A percentile compares a stretch with the other conserved stretches of the same genome.
phyloP scores from a whole-genome alignment of 106 monocot genomes.

The Cymbidium sinense region DNA sequence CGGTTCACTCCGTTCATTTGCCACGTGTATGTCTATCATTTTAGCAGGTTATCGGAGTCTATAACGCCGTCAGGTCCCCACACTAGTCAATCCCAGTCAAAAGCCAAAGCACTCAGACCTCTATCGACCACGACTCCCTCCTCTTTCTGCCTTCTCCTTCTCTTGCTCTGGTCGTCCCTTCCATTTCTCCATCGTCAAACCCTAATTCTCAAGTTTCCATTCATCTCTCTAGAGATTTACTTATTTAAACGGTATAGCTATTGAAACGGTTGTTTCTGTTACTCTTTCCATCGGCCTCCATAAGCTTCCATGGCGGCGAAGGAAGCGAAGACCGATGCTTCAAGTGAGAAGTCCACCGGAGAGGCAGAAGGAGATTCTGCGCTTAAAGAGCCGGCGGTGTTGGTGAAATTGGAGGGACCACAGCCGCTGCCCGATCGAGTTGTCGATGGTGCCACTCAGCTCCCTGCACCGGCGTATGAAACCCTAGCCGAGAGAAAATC shows the following conservation, averaged over 20 bases:
- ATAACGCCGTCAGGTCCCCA: background rate
- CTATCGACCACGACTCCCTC: background rate
- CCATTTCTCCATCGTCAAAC: background rate
- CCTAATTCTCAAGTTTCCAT: background rate
- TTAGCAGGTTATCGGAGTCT: background rate
- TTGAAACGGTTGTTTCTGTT: background rate
- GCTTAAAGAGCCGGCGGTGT: background rate
- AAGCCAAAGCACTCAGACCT: background rate
- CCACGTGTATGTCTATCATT: background rate
- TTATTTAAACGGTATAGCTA: background rate
- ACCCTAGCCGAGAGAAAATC: background rate
- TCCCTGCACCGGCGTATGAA: background rate
- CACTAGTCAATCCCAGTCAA: constrained; percentile 1
- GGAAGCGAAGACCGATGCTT: constrained; percentile 1
- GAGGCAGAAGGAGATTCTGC: background rate
- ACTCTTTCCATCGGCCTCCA: background rate
- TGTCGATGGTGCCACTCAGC: background rate
- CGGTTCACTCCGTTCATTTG: background rate
- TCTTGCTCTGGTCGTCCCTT: background rate
- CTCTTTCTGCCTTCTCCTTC: background rate
- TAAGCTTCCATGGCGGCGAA: background rate
- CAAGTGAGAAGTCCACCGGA: background rate
- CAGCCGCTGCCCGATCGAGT: background rate
- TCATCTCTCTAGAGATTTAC: background rate
- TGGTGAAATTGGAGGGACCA: background rate